phyloP scores from a whole-genome alignment of 495 filamentous ascomycete genomes.

The Tuber magnatum region DNA sequence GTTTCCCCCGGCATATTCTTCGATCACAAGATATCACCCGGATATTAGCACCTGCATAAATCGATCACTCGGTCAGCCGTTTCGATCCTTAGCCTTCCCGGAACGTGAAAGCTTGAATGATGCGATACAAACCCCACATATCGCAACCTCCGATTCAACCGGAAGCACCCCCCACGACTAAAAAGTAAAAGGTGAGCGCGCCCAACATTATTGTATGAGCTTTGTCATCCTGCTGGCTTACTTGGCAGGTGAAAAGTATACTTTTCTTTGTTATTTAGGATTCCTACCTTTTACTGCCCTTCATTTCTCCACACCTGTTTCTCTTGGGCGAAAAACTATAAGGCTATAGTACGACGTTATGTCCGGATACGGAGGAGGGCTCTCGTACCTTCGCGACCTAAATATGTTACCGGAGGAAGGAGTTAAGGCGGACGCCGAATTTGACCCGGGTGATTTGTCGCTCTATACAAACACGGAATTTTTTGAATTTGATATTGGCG shows the following conservation, averaged over 20 bases:
- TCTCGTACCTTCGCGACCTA: constrained; percentile 75
- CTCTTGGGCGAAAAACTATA: neutral
- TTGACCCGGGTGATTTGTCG: constrained; percentile 67
- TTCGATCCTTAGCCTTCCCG: neutral
- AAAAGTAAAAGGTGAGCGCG: neutral
- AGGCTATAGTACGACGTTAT: constrained; percentile 43
- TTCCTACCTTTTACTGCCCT: neutral
- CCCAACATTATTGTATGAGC: neutral
- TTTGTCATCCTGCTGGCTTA: neutral
- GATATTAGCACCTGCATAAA: neutral
- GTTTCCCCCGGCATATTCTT: neutral
- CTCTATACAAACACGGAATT: constrained; percentile 92
- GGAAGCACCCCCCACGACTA: neutral
- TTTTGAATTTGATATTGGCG: constrained; percentile 71
- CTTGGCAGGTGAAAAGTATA: neutral
- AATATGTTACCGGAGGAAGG: constrained; percentile 66
- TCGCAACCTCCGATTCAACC: neutral
- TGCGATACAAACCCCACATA: neutral
- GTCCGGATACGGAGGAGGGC: constrained; percentile 64
- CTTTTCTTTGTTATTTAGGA: neutral
- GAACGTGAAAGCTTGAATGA: neutral
- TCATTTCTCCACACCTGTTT: neutral
- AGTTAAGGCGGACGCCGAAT: constrained; percentile 57
- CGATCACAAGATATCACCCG: neutral
- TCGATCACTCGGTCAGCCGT: neutral